A percentile compares a stretch with the other conserved stretches of the same genome.
These are phyloP conservation scores for Luffa aegyptiaca DNA, from an alignment of 306 rosid genomes.

Conservation along the genomic window DNA sequence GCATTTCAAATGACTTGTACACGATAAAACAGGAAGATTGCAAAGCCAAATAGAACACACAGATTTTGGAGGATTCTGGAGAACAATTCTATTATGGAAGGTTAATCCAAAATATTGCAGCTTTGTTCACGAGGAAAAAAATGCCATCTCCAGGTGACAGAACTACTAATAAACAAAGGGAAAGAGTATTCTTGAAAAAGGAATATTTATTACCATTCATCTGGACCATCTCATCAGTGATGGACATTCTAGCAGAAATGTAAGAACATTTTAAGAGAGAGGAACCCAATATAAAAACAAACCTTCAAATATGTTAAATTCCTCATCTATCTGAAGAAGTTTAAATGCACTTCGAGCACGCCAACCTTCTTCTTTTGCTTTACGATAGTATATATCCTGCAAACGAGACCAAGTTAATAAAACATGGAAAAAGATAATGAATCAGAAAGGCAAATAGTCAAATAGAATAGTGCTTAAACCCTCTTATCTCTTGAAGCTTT, in stretches of 20 bases:
- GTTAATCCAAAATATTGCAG: not conserved
- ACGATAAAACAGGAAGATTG: not conserved
- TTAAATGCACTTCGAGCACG: conserved; percentile 99
- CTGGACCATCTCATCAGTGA: not conserved
- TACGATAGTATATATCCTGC: conserved; percentile 89
- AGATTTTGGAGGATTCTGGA: conserved; percentile 4
- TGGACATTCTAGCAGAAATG: not conserved
- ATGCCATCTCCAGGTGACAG: not conserved
- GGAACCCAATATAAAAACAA: not conserved
- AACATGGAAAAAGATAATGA: not conserved
- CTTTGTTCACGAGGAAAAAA: not conserved
- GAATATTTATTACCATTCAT: not conserved
- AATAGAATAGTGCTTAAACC: conserved; percentile 26
- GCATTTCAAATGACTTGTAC: not conserved
- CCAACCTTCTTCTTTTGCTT: conserved; percentile 99
- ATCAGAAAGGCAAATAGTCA: not conserved
- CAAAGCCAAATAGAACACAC: not conserved
- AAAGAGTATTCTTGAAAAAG: not conserved
- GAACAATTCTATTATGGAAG: not conserved
- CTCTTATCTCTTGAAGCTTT: conserved; percentile 96
- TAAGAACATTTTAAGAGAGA: not conserved
- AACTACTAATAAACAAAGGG: not conserved
- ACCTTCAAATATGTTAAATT: conserved; percentile 87
- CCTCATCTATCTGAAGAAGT: conserved; percentile 94
- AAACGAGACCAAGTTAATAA: conserved; percentile 3